phyloP scores from a whole-genome alignment of 371 early-diverging fungal species.

The Mortierella sp. region DNA sequence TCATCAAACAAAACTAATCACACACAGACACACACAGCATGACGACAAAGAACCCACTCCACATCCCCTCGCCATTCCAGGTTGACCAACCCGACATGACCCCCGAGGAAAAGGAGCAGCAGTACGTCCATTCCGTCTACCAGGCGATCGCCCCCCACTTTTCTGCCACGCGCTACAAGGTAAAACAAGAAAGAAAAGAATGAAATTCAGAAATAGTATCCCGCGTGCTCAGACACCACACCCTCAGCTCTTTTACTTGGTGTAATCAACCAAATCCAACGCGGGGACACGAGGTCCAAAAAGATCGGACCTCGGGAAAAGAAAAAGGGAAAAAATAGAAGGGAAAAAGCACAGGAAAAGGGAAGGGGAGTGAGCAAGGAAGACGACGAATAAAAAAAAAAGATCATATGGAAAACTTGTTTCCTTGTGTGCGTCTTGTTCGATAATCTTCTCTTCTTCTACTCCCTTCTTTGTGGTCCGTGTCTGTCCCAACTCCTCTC shows the following conservation, averaged over 20 bases:
- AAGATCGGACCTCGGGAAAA: background rate
- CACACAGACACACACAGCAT: too few species aligned
- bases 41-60: conserved; percentile 67
- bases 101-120: conserved; percentile 73
- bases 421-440: background rate
- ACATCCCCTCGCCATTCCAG: conserved; percentile 58
- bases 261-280: too few species aligned
- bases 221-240: background rate
- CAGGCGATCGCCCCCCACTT: conserved; percentile 95
- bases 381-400: background rate
- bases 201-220: background rate
- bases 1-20: background rate
- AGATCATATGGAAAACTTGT: background rate
- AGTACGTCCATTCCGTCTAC: conserved; percentile 93
- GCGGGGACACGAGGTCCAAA: background rate
- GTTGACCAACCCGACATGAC: conserved; percentile 62
- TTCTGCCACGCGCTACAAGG: conserved; percentile 95
- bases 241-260: too few species aligned
- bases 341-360: background rate
- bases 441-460: background rate
- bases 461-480: background rate
- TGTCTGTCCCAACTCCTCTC: background rate
- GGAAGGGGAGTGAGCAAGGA: background rate
- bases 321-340: background rate
- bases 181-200: conserved; percentile 33